These are phyloP conservation scores for Monosporascus sp. DNA, from an alignment of 2,329 filamentous ascomycete species.

Conservation along the genomic window DNA sequence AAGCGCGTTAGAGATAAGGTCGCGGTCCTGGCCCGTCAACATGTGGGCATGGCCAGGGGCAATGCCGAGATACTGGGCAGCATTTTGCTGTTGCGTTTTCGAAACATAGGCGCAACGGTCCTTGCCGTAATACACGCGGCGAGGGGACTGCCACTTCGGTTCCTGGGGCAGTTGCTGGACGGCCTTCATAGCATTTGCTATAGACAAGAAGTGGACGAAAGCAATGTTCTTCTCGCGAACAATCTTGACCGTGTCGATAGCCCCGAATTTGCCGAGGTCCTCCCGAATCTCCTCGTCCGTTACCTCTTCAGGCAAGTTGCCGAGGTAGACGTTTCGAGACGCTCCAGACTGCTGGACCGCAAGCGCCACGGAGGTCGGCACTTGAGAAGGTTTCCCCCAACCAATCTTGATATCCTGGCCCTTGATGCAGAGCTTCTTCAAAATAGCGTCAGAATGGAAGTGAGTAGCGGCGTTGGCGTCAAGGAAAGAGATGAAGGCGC, in stretches of 20 bases:
- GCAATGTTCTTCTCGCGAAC: slow-evolving; percentile 97
- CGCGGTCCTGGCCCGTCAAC: slow-evolving; percentile 90
- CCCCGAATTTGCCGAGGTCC: slow-evolving; percentile 91
- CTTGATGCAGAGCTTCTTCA: slow-evolving; percentile 98
- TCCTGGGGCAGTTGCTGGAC: slow-evolving; percentile 95
- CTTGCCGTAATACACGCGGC: slow-evolving; percentile 97
- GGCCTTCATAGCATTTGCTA: slow-evolving; percentile 97
- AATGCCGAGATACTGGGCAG: slow-evolving; percentile 95
- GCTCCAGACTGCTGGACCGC: slow-evolving; percentile 96
- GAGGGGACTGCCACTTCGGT: slow-evolving; percentile 91
- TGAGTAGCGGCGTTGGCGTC: slow-evolving; percentile 97
- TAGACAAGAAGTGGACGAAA: slow-evolving; percentile 92
- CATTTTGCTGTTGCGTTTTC: slow-evolving; percentile 99
- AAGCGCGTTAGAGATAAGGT: slow-evolving; percentile 91
- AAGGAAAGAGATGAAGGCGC: slow-evolving; percentile 97
- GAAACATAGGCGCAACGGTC: slow-evolving; percentile 97
- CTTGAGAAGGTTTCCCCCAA: slow-evolving; percentile 97
- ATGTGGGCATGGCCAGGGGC: slow-evolving; percentile 95
- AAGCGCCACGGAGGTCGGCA: slow-evolving; percentile 93
- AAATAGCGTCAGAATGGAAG: slow-evolving; percentile 98
- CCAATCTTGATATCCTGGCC: slow-evolving; percentile 99
- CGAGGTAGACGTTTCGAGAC: slow-evolving; percentile 94
- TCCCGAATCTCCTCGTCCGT: slow-evolving; percentile 89
- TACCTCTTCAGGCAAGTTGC: slow-evolving; percentile 86
- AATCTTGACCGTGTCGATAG: slow-evolving; percentile 95